These are phyloP conservation scores for Erythrobasidium hasegawianum DNA, from an alignment of 1,284 basidiomycete species.

Conservation along the genomic window DNA sequence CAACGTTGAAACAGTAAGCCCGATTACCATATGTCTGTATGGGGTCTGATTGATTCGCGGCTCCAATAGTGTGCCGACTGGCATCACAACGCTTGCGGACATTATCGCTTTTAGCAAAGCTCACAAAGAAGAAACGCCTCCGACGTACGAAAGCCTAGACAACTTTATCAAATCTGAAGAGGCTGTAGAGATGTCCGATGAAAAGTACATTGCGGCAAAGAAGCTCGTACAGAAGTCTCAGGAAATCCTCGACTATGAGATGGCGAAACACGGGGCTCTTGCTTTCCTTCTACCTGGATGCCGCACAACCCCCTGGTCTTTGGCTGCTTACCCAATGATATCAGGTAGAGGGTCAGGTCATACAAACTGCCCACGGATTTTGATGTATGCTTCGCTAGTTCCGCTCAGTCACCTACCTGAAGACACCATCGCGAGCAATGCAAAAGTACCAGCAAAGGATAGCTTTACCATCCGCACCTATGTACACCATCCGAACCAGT, in stretches of 20 bases:
- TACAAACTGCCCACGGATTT: background rate
- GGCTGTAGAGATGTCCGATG: background rate
- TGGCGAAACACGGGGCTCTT: background rate
- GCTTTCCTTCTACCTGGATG: background rate
- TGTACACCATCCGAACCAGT: conserved; percentile 3
- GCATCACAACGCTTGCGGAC: conserved; percentile 4
- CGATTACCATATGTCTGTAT: background rate
- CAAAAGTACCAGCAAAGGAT: background rate
- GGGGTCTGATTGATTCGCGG: background rate
- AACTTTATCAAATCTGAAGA: conserved; percentile 1
- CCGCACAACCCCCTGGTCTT: background rate
- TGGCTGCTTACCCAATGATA: conserved; percentile 4
- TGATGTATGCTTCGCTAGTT: background rate
- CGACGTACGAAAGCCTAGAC: background rate
- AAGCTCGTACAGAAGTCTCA: background rate
- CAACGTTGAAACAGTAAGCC: conserved; percentile 2
- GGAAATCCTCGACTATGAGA: background rate
- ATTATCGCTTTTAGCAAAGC: conserved; percentile 8
- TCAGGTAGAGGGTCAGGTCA: background rate
- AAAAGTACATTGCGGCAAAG: background rate
- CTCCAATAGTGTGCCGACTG: conserved; percentile 8
- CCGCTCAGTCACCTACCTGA: conserved; percentile 4
- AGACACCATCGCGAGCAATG: background rate
- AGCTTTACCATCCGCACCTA: background rate
- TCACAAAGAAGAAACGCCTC: conserved; percentile 2